phyloP scores from a whole-genome alignment of 2,329 filamentous ascomycete species.

The Aspergillus luchuensis region DNA sequence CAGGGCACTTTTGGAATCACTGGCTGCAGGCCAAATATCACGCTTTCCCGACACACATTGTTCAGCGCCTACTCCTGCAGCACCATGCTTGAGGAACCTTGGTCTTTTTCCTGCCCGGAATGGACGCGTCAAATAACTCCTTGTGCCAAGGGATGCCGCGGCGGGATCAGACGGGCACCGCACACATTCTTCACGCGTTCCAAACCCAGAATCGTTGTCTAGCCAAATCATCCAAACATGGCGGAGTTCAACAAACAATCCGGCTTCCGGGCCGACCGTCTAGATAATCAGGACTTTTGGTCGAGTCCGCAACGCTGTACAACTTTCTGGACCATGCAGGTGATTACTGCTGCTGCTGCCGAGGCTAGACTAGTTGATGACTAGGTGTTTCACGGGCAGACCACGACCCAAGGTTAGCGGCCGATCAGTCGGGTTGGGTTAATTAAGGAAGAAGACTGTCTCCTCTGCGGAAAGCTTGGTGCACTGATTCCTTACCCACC shows the following conservation, averaged over 20 bases:
- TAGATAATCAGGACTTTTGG: not conserved
- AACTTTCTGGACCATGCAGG: no score
- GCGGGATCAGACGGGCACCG: not conserved
- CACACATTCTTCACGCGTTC: not conserved
- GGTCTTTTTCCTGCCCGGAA: not conserved
- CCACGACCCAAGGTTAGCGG: not conserved
- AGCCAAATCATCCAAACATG: not conserved
- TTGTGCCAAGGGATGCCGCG: not conserved
- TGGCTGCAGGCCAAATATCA: not conserved
- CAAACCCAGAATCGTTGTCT: no score
- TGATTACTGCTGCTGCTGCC: not conserved
- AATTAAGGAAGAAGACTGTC: not conserved
- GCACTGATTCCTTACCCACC: not conserved
- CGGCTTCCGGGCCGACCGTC: not conserved
- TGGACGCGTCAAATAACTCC: conserved; percentile 10
- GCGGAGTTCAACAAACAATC: not conserved
- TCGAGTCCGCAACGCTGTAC: no score
- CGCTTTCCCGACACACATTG: not conserved
- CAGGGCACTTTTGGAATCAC: not conserved
- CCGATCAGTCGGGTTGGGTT: not conserved
- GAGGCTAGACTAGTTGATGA: not conserved
- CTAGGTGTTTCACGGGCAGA: conserved; percentile 1
- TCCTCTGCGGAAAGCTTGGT: conserved; percentile 1
- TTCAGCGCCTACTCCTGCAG: no score
- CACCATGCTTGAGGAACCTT: no score